Base-by-base conservation (phyloP, 257 asterid genomes). In the Thymus quinquecostatus region DNA sequence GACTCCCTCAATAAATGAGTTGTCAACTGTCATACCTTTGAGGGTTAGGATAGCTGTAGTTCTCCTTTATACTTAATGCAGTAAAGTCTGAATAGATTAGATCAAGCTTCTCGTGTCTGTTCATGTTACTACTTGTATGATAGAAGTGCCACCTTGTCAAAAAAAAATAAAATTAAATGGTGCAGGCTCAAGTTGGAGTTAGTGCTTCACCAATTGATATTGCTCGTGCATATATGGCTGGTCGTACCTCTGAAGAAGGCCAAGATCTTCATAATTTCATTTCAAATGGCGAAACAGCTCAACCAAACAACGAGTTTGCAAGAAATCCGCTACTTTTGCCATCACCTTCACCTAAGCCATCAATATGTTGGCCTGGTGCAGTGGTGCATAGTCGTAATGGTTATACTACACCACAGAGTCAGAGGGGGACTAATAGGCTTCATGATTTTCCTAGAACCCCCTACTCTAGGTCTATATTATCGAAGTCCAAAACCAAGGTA, bases 141-240 rank as follows among this genome's bases (percentile, higher is more conserved):
- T 54, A 28, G 58, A 71, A 60, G 21, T 72, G 14, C 41, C 40
- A 49, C 51, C 54, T 34, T 45, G 69, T 65, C 68, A 56, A 36
- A 60, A 68, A 75, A 63, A 21, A 21, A 21, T 21, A 21, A 21
- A 21, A 21, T 21, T 21, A 21, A 21, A 28, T 71, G 78, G 56
- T 79, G 76, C 83, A 92, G 98, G 88, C 82, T 51, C 81, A 82
- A 44, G 82, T 66, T 82, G 90, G 81, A 73, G 86, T 86, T 79
- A 78, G 90, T 78, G 89, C 97, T 68, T 88, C 96, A 6, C 97
- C 97, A 50, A 78, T 95, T 58, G 97, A 92, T 71, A 82, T 95
- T 83, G 99, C 99, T 47, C 93, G 86, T 78, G 96, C 97, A 58
- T 95, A 84, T 82, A 95, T 95, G 97, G 89, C 97, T 77, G 73